phyloP scores from a whole-genome alignment of 495 filamentous ascomycete species.

The Sporormia fimetaria region DNA sequence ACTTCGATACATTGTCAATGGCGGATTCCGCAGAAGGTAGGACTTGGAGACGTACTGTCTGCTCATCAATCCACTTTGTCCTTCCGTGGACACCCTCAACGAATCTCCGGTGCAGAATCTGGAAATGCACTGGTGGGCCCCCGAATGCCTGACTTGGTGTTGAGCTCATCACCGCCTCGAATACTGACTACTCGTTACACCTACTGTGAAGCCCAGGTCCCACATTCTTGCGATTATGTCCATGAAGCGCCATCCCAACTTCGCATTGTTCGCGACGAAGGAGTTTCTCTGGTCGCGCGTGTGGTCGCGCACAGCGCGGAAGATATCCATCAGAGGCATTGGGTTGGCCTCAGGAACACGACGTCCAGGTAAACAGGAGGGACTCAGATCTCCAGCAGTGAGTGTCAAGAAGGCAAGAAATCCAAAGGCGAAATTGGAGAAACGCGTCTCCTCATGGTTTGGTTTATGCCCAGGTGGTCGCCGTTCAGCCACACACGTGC shows the following conservation, averaged over 20 bases:
- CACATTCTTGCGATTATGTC: constrained; percentile 35
- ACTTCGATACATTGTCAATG: constrained; percentile 36
- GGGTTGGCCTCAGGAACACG: neutral
- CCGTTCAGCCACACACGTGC: too few species aligned
- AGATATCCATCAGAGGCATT: constrained; percentile 24
- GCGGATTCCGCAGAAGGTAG: neutral
- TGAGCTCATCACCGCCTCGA: neutral
- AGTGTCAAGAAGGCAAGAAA: too few species aligned
- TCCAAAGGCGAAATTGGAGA: too few species aligned
- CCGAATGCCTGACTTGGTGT: constrained; percentile 44
- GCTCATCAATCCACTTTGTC: constrained; percentile 63
- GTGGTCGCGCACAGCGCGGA: constrained; percentile 16
- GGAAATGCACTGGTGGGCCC: constrained; percentile 60
- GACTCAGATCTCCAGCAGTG: too few species aligned
- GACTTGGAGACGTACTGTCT: constrained; percentile 39
- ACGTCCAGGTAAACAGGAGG: too few species aligned
- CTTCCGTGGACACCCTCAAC: constrained; percentile 42
- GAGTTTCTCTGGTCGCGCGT: constrained; percentile 17
- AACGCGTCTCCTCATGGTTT: too few species aligned
- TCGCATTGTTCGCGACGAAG: constrained; percentile 11
- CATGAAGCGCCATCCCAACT: constrained; percentile 11
- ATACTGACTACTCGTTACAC: neutral
- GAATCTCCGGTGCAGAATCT: constrained; percentile 56
- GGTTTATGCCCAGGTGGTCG: too few species aligned
- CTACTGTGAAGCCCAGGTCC: constrained; percentile 58